Evolutionary conservation across 2,329 filamentous ascomycete genomes (phyloP).

Genomic region (Seiridium unicorne): DNA sequence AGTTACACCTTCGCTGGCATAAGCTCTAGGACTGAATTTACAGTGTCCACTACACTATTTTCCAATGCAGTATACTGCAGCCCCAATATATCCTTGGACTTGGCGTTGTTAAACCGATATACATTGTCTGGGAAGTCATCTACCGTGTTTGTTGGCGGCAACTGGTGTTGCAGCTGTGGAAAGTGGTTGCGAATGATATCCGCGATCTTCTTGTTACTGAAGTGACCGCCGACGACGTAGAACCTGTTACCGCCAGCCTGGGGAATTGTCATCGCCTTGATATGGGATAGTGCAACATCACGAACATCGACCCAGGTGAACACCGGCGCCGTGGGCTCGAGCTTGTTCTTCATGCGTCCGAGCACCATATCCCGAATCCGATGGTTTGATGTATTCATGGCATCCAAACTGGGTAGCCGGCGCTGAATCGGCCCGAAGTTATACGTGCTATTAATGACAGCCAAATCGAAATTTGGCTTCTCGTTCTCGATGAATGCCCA

Average conservation of each 20-base stretch:
- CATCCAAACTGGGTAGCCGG: conserved; percentile 60
- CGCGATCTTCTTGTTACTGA: conserved; percentile 58
- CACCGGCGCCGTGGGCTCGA: conserved; percentile 54
- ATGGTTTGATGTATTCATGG: conserved; percentile 72
- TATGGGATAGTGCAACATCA: conserved; percentile 62
- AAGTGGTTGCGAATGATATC: conserved; percentile 55
- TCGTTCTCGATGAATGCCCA: conserved; percentile 62
- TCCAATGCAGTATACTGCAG: conserved; percentile 58
- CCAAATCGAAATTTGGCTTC: conserved; percentile 57
- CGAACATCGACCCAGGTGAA: conserved; percentile 61
- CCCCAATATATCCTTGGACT: conserved; percentile 54
- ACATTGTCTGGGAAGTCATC: conserved; percentile 44
- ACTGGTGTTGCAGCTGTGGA: conserved; percentile 45
- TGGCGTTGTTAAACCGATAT: conserved; percentile 55
- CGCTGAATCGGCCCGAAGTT: conserved; percentile 64
- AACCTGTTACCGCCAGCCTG: conserved; percentile 62
- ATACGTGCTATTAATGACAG: conserved; percentile 61
- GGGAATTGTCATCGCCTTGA: conserved; percentile 55
- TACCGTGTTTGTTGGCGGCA: conserved; percentile 40
- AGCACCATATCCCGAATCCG: conserved; percentile 62
- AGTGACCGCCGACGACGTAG: conserved; percentile 60
- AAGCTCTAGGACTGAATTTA: conserved; percentile 35
- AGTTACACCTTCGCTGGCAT: neutral
- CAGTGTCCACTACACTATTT: conserved; percentile 59
- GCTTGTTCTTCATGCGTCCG: conserved; percentile 56